Percentiles rank a stretch among this genome's conserved stretches.
Conservation (phyloP, 1,139 yeast genomes). For the Pichia sp. region DNA sequence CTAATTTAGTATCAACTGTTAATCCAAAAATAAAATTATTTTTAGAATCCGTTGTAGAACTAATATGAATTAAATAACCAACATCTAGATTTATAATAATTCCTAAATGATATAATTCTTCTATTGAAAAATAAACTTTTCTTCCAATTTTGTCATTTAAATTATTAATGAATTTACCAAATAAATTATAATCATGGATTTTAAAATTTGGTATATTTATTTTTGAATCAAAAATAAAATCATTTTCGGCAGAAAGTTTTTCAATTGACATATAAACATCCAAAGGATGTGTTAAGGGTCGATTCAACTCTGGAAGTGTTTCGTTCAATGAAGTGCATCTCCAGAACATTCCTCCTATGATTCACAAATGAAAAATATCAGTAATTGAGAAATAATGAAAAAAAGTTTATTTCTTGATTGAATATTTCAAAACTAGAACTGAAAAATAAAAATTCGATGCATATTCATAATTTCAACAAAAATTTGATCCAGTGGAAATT, state of each 20-base stretch:
- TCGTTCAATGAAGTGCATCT: too few relatives aligned
- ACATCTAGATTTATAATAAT: conserved; percentile 14
- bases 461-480: too few relatives aligned
- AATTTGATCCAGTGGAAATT: too few relatives aligned
- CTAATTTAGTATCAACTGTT: conserved; percentile 2
- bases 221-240: neutral
- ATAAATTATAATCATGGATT: neutral
- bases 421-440: too few relatives aligned
- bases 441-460: too few relatives aligned
- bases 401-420: too few relatives aligned
- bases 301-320: neutral
- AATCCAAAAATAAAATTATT: conserved; percentile 6
- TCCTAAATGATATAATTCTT: conserved; percentile 6
- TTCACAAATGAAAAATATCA: too few relatives aligned
- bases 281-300: conserved; percentile 3
- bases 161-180: conserved; percentile 1
- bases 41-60: conserved; percentile 1
- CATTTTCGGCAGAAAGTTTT: neutral
- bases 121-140: conserved; percentile 6
- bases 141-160: conserved; percentile 8
- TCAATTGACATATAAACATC: conserved; percentile 3
- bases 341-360: too few relatives aligned
- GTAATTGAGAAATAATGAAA: too few relatives aligned
- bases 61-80: conserved; percentile 12
- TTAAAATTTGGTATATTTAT: neutral